Evolutionary conservation across 2,329 filamentous ascomycete genomes (phyloP).

Genomic region (Seiridium unicorne): DNA sequence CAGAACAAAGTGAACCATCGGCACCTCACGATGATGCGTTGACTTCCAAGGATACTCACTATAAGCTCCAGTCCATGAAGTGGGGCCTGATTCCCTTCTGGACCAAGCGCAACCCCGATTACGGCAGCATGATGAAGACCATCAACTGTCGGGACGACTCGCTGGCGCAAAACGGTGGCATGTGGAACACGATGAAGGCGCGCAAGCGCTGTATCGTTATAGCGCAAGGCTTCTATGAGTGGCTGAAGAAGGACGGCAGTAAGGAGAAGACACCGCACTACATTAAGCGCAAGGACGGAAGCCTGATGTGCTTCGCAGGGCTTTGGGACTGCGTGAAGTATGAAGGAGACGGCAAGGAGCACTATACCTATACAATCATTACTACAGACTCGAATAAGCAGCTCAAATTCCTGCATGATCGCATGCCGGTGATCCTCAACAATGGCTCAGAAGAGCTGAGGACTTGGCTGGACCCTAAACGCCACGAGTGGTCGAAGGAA

Average conservation of each 20-base stretch:
- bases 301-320: constrained; percentile 85
- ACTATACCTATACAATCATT: constrained; percentile 91
- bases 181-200: constrained; percentile 92
- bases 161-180: constrained; percentile 69
- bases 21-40: constrained; percentile 15
- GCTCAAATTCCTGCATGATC: constrained; percentile 83
- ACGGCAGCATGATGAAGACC: constrained; percentile 75
- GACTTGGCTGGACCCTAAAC: constrained; percentile 75
- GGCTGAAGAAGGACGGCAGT: constrained; percentile 71
- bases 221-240: constrained; percentile 94
- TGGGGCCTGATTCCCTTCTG: constrained; percentile 95
- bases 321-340: constrained; percentile 87
- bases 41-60: constrained; percentile 46
- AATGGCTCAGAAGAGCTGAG: constrained; percentile 68
- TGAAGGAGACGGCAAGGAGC: constrained; percentile 58
- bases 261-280: constrained; percentile 86
- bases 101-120: constrained; percentile 82
- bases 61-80: constrained; percentile 90
- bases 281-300: constrained; percentile 76
- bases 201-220: constrained; percentile 84
- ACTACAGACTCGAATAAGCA: constrained; percentile 85
- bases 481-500: constrained; percentile 72
- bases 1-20: constrained; percentile 14
- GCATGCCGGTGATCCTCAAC: constrained; percentile 93
- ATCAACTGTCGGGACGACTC: constrained; percentile 97